Evolutionary conservation across 116 monocot species (phyloP).

Genomic region (Cymodocea nodosa): DNA sequence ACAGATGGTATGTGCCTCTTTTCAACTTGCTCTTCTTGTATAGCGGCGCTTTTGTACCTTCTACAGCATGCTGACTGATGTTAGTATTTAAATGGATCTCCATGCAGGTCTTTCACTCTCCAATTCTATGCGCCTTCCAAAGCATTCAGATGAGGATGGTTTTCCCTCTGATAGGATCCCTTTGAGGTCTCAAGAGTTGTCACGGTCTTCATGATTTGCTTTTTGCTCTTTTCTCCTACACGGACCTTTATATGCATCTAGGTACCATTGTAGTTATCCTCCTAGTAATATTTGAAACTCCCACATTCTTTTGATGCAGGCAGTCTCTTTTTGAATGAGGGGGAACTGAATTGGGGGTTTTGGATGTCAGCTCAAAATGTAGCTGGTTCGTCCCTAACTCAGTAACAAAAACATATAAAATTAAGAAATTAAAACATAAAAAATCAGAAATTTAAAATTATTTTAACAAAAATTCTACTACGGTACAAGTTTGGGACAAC

Average conservation of each 20-base stretch:
- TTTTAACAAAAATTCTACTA: too few species aligned
- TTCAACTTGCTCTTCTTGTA: background rate
- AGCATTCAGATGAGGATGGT: constrained; percentile 44
- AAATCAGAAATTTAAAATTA: too few species aligned
- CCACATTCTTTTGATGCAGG: background rate
- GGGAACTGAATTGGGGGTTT: background rate
- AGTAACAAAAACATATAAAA: too few species aligned
- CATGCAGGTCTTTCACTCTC: constrained; percentile 33
- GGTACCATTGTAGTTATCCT: background rate
- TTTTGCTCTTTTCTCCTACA: background rate
- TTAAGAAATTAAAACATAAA: too few species aligned
- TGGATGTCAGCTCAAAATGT: background rate
- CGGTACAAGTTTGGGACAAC: too few species aligned
- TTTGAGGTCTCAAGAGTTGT: constrained; percentile 35
- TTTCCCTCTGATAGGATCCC: constrained; percentile 51
- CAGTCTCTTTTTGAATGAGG: background rate
- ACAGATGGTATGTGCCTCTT: constrained; percentile 39
- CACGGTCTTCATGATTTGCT: constrained; percentile 9
- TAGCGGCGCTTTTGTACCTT: too few species aligned
- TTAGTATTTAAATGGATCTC: background rate
- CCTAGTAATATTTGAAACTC: background rate
- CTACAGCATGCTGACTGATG: background rate
- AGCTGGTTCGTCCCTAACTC: too few species aligned
- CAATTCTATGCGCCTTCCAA: constrained; percentile 31
- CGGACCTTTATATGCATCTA: background rate